phyloP scores from a whole-genome alignment of 371 early-diverging fungal genomes.

The Mortierella sp. region DNA sequence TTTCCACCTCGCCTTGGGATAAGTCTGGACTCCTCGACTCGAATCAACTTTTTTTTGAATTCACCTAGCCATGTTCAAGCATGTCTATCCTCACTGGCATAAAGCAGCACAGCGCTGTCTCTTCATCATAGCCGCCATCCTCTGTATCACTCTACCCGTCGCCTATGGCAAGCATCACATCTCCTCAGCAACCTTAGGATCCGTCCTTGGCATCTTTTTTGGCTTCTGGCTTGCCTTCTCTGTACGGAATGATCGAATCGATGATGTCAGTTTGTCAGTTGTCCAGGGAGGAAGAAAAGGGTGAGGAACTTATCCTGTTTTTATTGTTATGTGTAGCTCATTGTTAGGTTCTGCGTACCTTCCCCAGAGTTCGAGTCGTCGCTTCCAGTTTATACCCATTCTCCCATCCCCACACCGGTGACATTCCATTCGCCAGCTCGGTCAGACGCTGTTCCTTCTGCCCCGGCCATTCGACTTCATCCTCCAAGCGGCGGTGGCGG shows the following conservation, averaged over 20 bases:
- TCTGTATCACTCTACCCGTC: conserved; percentile 44
- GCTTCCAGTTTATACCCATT: conserved; percentile 45
- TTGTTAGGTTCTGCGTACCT: conserved; percentile 35
- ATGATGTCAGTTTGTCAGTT: not conserved
- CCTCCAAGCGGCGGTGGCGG: conserved; percentile 3
- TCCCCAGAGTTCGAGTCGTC: conserved; percentile 37
- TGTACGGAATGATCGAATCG: conserved; percentile 17
- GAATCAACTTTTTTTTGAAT: not conserved
- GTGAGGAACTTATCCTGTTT: too few relatives aligned
- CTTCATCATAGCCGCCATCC: conserved; percentile 35
- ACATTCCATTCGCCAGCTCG: conserved; percentile 29
- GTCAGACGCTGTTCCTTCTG: conserved; percentile 32
- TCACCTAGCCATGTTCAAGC: conserved; percentile 20
- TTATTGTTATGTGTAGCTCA: conserved; percentile 11
- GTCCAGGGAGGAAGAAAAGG: too few relatives aligned
- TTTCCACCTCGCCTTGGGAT: not conserved
- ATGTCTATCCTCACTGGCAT: conserved; percentile 49
- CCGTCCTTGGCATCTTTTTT: conserved; percentile 34
- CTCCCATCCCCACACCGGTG: conserved; percentile 29
- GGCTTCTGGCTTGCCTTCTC: conserved; percentile 37
- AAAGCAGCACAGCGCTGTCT: conserved; percentile 32
- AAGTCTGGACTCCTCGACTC: not conserved
- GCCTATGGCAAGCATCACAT: conserved; percentile 33
- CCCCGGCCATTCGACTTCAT: conserved; percentile 42
- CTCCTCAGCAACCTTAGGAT: conserved; percentile 27